These are phyloP conservation scores for Penicillium sp. DNA, from an alignment of 2,329 filamentous ascomycete genomes.

Conservation along the genomic window DNA sequence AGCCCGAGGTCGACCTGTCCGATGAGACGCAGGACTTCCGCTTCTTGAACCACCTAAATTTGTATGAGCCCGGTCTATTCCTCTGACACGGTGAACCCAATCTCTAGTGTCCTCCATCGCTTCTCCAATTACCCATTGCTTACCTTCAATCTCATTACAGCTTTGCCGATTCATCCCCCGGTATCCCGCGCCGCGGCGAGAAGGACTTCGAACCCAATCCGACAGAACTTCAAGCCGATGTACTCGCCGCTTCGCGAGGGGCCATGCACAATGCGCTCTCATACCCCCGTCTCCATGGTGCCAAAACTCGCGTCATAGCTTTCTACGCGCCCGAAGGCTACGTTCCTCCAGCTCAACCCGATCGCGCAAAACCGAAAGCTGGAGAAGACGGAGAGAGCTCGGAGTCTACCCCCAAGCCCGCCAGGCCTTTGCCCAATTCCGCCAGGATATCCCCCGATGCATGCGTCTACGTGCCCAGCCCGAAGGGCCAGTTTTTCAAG, in stretches of 20 bases:
- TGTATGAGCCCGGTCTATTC: constrained; percentile 31
- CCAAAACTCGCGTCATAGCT: constrained; percentile 64
- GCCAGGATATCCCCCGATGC: constrained; percentile 30
- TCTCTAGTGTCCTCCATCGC: background rate
- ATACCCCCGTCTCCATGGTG: constrained; percentile 70
- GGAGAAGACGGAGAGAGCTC: constrained; percentile 14
- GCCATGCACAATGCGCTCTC: constrained; percentile 87
- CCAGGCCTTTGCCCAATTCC: constrained; percentile 10
- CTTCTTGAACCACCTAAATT: constrained; percentile 60
- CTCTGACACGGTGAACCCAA: background rate
- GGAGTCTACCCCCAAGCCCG: constrained; percentile 10
- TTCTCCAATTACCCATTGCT: background rate
- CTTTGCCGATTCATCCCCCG: constrained; percentile 33
- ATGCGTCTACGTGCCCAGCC: constrained; percentile 65
- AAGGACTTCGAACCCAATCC: constrained; percentile 97
- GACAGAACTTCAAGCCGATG: constrained; percentile 73
- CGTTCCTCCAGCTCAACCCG: constrained; percentile 20
- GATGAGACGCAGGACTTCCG: constrained; percentile 88
- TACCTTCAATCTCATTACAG: constrained; percentile 38
- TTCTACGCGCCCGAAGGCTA: constrained; percentile 67
- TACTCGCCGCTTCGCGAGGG: constrained; percentile 74
- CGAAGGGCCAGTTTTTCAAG: constrained; percentile 69
- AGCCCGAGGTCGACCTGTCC: constrained; percentile 61
- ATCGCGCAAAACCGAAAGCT: constrained; percentile 13
- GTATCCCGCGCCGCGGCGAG: constrained; percentile 82